Evolutionary conservation across 108 stramenopile genomes (phyloP).

Genomic region (Stephanodiscus minutulus): DNA sequence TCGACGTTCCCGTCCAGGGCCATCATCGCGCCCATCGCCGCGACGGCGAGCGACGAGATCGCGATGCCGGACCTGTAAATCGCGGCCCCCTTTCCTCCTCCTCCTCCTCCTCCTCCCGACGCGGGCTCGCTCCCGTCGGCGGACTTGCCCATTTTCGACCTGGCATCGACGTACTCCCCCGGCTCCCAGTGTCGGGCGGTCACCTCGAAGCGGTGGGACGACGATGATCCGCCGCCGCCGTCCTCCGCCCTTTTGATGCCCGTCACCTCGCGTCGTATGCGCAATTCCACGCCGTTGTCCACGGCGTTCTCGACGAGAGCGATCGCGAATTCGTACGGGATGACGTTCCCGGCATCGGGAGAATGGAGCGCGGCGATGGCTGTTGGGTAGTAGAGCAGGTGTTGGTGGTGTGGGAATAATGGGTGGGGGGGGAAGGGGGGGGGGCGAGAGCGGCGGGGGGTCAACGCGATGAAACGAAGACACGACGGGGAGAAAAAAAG

Average conservation of each 20-base stretch:
- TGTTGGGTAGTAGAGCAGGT: neutral
- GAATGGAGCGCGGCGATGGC: constrained; percentile 73
- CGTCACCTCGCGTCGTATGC: constrained; percentile 70
- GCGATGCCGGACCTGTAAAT: constrained; percentile 29
- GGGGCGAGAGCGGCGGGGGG: neutral
- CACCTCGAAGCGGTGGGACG: constrained; percentile 51
- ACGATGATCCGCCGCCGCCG: constrained; percentile 1
- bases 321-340: constrained; percentile 84
- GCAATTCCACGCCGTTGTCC: constrained; percentile 84
- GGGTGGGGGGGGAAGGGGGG: neutral
- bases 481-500: neutral
- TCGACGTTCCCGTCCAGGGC: constrained; percentile 30
- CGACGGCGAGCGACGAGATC: constrained; percentile 27
- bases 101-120: neutral
- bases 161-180: constrained; percentile 51
- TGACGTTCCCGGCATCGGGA: constrained; percentile 85
- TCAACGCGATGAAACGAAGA: neutral
- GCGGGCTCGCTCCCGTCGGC: constrained; percentile 35
- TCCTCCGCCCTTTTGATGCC: constrained; percentile 33
- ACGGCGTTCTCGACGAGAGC: constrained; percentile 85
- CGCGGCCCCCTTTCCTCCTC: constrained; percentile 5
- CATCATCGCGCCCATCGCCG: constrained; percentile 39
- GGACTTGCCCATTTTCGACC: constrained; percentile 43
- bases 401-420: neutral
- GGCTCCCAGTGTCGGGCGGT: constrained; percentile 74